Conservation (phyloP, 2,329 filamentous ascomycete species). For the Penicillium sp. region DNA sequence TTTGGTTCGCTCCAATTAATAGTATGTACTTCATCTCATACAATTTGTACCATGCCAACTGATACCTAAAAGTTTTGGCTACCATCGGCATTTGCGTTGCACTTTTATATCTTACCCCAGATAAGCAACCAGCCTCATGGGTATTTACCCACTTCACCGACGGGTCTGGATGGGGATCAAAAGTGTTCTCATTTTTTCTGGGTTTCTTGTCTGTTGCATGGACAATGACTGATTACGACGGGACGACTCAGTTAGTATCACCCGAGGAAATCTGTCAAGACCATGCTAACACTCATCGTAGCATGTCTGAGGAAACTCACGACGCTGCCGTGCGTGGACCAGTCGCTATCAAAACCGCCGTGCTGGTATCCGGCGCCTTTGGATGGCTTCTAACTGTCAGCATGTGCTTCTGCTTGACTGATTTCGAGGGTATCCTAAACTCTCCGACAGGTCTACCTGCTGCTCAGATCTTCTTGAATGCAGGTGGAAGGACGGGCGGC, state of each 20-base stretch:
- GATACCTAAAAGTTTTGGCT: slow-evolving; percentile 55
- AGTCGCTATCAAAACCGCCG: slow-evolving; percentile 63
- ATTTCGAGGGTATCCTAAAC: slow-evolving; percentile 61
- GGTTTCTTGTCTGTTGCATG: slow-evolving; percentile 55
- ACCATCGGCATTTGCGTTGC: slow-evolving; percentile 66
- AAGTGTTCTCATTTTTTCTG: slow-evolving; percentile 66
- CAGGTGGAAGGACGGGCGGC: slow-evolving; percentile 62
- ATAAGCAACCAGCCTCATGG: slow-evolving; percentile 64
- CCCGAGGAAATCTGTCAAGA: too few species aligned
- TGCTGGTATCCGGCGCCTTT: slow-evolving; percentile 64
- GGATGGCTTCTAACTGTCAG: slow-evolving; percentile 69
- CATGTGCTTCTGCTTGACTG: slow-evolving; percentile 67
- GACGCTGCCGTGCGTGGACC: slow-evolving; percentile 67
- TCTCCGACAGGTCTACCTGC: slow-evolving; percentile 67
- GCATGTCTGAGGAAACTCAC: slow-evolving; percentile 71
- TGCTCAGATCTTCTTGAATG: slow-evolving; percentile 66
- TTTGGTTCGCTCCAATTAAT: slow-evolving; percentile 72
- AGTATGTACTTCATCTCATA: slow-evolving; percentile 43
- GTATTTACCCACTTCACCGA: slow-evolving; percentile 68
- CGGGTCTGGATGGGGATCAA: slow-evolving; percentile 67
- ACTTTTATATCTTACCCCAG: slow-evolving; percentile 63
- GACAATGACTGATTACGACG: slow-evolving; percentile 74
- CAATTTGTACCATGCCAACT: background rate
- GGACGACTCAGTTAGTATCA: slow-evolving; percentile 64
- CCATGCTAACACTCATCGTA: slow-evolving; percentile 33